Evolutionary conservation across 768 basidiomycete species (phyloP), one percentile per base, ranked within the genome.

Genomic region (Lactifluus subvellereus): DNA sequence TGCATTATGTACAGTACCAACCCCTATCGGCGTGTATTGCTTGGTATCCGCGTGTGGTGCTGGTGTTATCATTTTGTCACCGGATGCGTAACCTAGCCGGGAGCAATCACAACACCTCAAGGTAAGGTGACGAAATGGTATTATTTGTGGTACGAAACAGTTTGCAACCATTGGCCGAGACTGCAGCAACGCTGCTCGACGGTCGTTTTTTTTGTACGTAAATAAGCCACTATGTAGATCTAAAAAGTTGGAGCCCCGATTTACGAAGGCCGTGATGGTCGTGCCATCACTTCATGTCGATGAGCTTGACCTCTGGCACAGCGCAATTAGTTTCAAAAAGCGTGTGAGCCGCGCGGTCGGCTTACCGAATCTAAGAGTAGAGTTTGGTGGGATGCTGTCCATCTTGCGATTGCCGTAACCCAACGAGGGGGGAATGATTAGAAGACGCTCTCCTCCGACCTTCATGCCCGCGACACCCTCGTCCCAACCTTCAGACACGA

Each of bases 391-490:
- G 60, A 96, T 94, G 10, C 72, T 80, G 2, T 72, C 74, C 68
- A 77, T 75, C 70, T 86, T 86, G 70, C 76, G 78, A 66, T 77
- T 81, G 49, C 95, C 96, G 66, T 89, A 91, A 20, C 73, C 88
- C 78, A 91, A 79, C 33, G 78, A 70, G 14, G 89, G 77, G 49
- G 91, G 92, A 54, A 94, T 80, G 48, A 80, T 85, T 67, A 98
- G 78, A 61, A 85, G 76, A 55, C 96, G 84, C 75, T 98, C 94
- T 32, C 95, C 94, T 45, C 86, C 89, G 45, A 88, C 84, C 69
- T 91, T 87, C 94, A 98, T 97, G 38, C 96, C 96, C 35, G 79
- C 85, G 60, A 98, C 80, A 45, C 95, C 96, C 70, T 91, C 78
- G 69, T 98, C 96, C 94, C 95, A 97, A 51, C 89, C 86, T 88